Evolutionary conservation across 2,329 filamentous ascomycete genomes (phyloP).

Genomic region (Aspergillus sp.): DNA sequence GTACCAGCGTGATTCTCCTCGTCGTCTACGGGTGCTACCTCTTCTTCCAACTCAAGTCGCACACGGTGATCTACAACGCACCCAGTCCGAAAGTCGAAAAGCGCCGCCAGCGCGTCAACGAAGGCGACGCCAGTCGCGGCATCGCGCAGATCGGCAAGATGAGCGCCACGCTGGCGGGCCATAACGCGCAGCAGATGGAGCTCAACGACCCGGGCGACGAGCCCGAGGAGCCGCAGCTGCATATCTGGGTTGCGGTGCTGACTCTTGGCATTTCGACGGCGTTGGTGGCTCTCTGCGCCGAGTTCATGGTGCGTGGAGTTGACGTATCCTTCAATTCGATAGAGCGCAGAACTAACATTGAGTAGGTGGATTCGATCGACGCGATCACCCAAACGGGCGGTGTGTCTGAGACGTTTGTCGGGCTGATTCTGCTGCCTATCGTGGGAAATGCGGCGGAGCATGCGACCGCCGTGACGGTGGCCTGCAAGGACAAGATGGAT

Average conservation of each 20-base stretch:
- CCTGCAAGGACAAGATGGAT: constrained; percentile 67
- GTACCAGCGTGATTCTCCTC: constrained; percentile 72
- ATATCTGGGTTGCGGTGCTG: constrained; percentile 67
- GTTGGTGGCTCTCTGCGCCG: constrained; percentile 73
- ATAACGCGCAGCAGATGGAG: constrained; percentile 48
- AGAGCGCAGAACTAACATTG: not conserved
- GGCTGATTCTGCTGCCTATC: constrained; percentile 62
- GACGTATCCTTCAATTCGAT: not conserved
- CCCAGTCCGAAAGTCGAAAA: constrained; percentile 75
- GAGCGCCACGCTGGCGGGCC: constrained; percentile 49
- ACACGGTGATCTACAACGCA: constrained; percentile 74
- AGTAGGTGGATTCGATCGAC: constrained; percentile 52
- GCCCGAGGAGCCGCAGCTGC: constrained; percentile 70
- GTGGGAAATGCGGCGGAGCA: constrained; percentile 67
- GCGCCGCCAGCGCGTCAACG: constrained; percentile 43
- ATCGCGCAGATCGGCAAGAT: constrained; percentile 55
- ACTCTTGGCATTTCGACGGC: constrained; percentile 72
- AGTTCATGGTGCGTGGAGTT: constrained; percentile 56
- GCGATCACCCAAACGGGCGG: constrained; percentile 47
- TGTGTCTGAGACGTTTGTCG: constrained; percentile 61
- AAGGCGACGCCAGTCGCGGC: constrained; percentile 49
- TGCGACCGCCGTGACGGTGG: constrained; percentile 61
- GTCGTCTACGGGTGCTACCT: constrained; percentile 82
- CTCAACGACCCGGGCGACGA: constrained; percentile 64
- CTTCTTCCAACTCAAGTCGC: constrained; percentile 87